phyloP scores from a whole-genome alignment of 805 yeast genomes.

The Candida quercuum region DNA sequence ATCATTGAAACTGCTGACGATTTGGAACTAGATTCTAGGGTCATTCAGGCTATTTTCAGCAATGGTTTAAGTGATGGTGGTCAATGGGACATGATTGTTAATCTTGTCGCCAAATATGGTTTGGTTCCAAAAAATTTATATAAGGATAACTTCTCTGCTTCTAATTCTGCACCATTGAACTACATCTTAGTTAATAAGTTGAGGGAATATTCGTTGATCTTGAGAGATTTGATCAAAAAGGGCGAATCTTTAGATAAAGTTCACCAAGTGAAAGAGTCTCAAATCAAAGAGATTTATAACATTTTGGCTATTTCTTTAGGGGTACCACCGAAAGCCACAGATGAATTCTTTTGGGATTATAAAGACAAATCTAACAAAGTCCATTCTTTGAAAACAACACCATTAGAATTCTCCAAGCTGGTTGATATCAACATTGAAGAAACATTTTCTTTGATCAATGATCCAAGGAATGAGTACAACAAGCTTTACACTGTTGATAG shows the following conservation, averaged over 20 bases:
- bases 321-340: slow-evolving; percentile 67
- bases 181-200: slow-evolving; percentile 57
- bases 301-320: slow-evolving; percentile 64
- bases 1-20: slow-evolving; percentile 55
- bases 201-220: slow-evolving; percentile 65
- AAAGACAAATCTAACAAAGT: slow-evolving; percentile 54
- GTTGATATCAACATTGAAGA: slow-evolving; percentile 46
- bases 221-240: slow-evolving; percentile 45
- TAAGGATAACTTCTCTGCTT: slow-evolving; percentile 56
- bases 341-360: slow-evolving; percentile 68
- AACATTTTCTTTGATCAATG: slow-evolving; percentile 65
- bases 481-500: slow-evolving; percentile 64
- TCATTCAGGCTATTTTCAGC: slow-evolving; percentile 55
- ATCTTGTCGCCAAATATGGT: slow-evolving; percentile 76
- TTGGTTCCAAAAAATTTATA: slow-evolving; percentile 65
- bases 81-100: slow-evolving; percentile 77
- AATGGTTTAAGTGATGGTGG: slow-evolving; percentile 81
- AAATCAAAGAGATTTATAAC: slow-evolving; percentile 58
- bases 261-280: slow-evolving; percentile 32
- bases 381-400: slow-evolving; percentile 47
- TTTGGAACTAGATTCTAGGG: slow-evolving; percentile 60
- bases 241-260: slow-evolving; percentile 32
- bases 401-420: slow-evolving; percentile 55
- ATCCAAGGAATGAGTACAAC: slow-evolving; percentile 69
- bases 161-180: slow-evolving; percentile 52